Percentiles rank a stretch among this genome's conserved stretches.
These are phyloP conservation scores for Adansonia madagascariensis DNA, from an alignment of 441 rosid species.

Conservation along the genomic window DNA sequence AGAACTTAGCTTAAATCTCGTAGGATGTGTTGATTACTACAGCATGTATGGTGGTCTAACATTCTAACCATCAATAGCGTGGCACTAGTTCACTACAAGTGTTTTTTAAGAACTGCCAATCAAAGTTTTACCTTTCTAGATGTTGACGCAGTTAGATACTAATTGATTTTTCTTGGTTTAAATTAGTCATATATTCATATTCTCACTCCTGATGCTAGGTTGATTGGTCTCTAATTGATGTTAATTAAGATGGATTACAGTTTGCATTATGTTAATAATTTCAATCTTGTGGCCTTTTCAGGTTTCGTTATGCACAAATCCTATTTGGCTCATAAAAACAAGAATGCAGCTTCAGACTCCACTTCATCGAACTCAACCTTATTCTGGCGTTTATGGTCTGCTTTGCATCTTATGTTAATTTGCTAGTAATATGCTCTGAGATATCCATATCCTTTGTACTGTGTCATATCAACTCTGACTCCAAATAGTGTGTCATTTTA, in stretches of 20 bases:
- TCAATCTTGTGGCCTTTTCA: constrained; percentile 35
- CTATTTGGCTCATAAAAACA: constrained; percentile 93
- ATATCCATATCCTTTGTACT: constrained; percentile 27
- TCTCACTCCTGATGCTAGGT: background rate
- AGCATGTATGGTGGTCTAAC: background rate
- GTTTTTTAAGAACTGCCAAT: background rate
- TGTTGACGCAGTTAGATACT: constrained; percentile 8
- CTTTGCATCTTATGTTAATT: constrained; percentile 41
- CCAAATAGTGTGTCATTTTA: constrained; percentile 32
- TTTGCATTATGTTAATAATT: constrained; percentile 20
- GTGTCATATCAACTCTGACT: constrained; percentile 38
- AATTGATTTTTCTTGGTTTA: background rate
- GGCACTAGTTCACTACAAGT: background rate
- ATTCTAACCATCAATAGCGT: background rate
- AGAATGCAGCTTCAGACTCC: constrained; percentile 95
- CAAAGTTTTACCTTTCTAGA: background rate
- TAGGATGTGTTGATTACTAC: background rate
- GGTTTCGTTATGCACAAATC: constrained; percentile 93
- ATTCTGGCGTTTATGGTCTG: constrained; percentile 86
- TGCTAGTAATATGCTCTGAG: constrained; percentile 40
- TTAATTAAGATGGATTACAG: background rate
- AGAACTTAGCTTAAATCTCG: background rate
- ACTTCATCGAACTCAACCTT: constrained; percentile 69
- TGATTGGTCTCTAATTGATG: background rate
- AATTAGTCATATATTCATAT: background rate